Base-by-base conservation (phyloP, 331 rosid species). In the Erythrophleum ivorense region DNA sequence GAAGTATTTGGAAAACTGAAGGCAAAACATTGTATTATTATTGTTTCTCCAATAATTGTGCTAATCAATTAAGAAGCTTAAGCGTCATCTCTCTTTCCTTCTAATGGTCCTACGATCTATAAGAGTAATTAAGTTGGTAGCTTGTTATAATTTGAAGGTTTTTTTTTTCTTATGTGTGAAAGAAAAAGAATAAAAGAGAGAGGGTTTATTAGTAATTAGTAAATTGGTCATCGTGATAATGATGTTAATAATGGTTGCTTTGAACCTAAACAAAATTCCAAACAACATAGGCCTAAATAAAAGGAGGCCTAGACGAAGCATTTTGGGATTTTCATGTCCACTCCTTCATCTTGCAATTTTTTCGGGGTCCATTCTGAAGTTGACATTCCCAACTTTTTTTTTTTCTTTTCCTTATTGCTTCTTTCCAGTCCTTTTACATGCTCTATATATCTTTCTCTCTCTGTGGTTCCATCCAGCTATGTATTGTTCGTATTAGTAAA, bases 181-280 rank as follows among this genome's bases (percentile, higher is more conserved):
- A 31, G 31, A 21, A 58, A 58, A 19, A 24, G 40, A 64, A 36
- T 43, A 66, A 49, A 14, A 4, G 24, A 48, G 9, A 65, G 1
- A 6, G 3, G 40, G 75, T 31, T 40, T 31, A 84, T 81, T 77
- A 21, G 16, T 29, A 58, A 34, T 67, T 64, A 48, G 21, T 21
- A 55, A 71, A 67, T 29, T 58, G 58, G 43, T 77, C 53, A 60
- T 76, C 80, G 72, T 81, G 68, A 64, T 79, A 73, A 58, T 29
- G 73, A 43, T 58, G 75, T 79, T 54, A 50, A 85, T 88, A 24
- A 75, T 84, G 72, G 75, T 75, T 85, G 83, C 84, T 83, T 83
- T 92, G 87, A 91, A 90, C 80, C 89, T 81, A 90, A 88, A 90
- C 89, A 88, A 88, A 81, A 82, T 3, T 92, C 91, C 91, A 92